Base-by-base conservation (phyloP, 116 monocot species). In the Iris pallida region DNA sequence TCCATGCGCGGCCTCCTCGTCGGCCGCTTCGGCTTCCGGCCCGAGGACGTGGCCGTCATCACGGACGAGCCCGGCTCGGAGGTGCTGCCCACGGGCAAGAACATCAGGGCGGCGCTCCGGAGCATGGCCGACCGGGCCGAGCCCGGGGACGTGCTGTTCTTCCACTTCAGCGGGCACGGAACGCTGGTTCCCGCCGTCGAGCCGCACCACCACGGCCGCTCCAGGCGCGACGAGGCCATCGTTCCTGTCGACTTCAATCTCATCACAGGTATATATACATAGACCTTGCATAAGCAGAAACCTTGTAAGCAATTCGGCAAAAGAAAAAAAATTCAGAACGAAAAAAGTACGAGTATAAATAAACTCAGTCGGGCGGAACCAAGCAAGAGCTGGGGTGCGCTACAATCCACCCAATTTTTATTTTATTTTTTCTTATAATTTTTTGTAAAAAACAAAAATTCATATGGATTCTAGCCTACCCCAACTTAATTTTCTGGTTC, bases 111-210 rank as follows among this genome's bases (percentile, higher is more conserved):
- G 0, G 75, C 70, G 0, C 74, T 93, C 41, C 17, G 45, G 2
- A 42, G 40, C 14, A 86, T 93, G 86, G 70, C 82, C 12, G 79
- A 42, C 42, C 44, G 57, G 11, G 93, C 93, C 3, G 69, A 63
- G 56, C 20, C 83, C 5, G 86, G 86, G 3, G 93, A 93, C 60
- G 72, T 89, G 17, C 72, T 93, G 20, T 82, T 93, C 72, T 89
- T 93, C 73, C 93, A 93, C 69, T 93, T 81, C 52, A 93, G 93
- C 48, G 92, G 92, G 14, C 92, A 93, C 54, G 92, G 92, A 30
- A 88, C 86, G 2, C 79, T 81, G 51, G 59, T 92, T 6, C 85
- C 85, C 14, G n/a, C 76, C 0, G 79, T 49, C 10, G 65, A 49
- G 66, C 56, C 53, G 4, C 64, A 71, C 63, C 68, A 71, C 7